Conservation (phyloP, 73 alveolate genomes). For the Stentor coeruleus region DNA sequence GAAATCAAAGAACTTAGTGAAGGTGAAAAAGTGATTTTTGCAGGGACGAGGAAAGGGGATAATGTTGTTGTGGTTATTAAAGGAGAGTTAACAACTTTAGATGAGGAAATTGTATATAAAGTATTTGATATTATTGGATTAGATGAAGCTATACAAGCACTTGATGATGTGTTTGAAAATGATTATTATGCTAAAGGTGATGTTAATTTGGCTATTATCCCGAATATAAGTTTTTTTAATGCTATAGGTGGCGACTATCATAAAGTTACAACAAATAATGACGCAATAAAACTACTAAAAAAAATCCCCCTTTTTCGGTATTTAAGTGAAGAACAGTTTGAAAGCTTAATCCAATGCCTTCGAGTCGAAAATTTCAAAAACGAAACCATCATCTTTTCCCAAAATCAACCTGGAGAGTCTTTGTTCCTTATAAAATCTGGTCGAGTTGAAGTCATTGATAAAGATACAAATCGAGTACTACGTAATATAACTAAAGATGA, state of each 20-base stretch:
- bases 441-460: slow-evolving; percentile 24
- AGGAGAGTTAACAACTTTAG: neutral
- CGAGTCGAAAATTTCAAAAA: neutral
- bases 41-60: no score
- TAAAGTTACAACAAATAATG: slow-evolving; percentile 30
- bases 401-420: neutral
- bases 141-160: no score
- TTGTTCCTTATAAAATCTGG: slow-evolving; percentile 43
- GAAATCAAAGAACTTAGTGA: no score
- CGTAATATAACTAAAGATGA: slow-evolving; percentile 50
- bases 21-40: no score
- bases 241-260: slow-evolving; percentile 26
- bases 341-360: neutral
- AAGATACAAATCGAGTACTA: slow-evolving; percentile 16
- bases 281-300: slow-evolving; percentile 39
- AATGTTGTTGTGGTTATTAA: no score
- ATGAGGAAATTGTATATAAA: no score
- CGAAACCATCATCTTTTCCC: neutral
- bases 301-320: slow-evolving; percentile 29
- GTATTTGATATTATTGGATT: no score
- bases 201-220: slow-evolving; percentile 39
- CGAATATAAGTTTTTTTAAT: slow-evolving; percentile 30
- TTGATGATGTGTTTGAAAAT: no score
- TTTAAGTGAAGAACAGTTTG: neutral
- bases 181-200: slow-evolving; percentile 52